phyloP scores from a whole-genome alignment of 176 grass and related monocot species.

The Thinopyrum elongatum region DNA sequence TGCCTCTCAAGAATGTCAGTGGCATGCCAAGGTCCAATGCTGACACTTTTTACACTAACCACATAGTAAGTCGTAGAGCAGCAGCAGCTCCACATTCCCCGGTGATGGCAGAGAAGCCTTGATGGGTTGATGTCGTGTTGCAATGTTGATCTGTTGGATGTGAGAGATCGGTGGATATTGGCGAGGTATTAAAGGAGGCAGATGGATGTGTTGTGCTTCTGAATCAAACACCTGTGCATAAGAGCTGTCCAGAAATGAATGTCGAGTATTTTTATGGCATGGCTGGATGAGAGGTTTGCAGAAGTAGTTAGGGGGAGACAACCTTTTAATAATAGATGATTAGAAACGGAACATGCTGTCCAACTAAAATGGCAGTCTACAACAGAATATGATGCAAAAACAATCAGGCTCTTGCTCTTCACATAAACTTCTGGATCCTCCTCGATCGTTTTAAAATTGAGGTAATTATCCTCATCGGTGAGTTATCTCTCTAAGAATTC shows the following conservation, averaged over 20 bases:
- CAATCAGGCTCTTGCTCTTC: background rate
- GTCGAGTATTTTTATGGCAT: background rate
- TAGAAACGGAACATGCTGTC: too few species aligned
- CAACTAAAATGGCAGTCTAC: background rate
- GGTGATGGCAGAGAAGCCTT: background rate
- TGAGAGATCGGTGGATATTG: background rate
- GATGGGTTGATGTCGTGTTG: background rate
- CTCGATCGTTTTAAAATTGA: background rate
- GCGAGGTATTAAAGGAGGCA: background rate
- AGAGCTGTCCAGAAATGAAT: constrained; percentile 5
- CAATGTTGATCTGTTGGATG: background rate
- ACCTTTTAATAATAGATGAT: too few species aligned
- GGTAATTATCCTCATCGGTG: constrained; percentile 7
- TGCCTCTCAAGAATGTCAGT: background rate
- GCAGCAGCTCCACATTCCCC: background rate
- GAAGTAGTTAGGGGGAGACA: too few species aligned
- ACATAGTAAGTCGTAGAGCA: background rate
- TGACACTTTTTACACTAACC: background rate
- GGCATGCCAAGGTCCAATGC: background rate
- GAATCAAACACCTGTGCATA: background rate
- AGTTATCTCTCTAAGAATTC: constrained; percentile 45
- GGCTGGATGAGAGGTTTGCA: too few species aligned
- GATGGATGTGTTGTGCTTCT: background rate
- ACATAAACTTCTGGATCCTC: background rate
- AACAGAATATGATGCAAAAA: background rate